phyloP scores from a whole-genome alignment of 805 yeast species.

The Cyberlindnera mrakii region DNA sequence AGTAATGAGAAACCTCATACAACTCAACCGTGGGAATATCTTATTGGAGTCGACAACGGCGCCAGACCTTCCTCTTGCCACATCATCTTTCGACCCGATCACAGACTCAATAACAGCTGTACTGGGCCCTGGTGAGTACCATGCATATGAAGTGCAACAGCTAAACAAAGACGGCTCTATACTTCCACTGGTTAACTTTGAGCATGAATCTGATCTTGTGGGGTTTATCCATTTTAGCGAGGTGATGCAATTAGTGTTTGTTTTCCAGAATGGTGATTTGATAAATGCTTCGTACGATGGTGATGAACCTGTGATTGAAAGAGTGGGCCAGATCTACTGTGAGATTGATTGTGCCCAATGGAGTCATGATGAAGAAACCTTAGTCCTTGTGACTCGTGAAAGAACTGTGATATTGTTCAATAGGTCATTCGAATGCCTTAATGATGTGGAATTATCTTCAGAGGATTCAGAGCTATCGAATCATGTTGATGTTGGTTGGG shows the following conservation, averaged over 20 bases:
- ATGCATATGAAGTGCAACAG: conserved; percentile 70
- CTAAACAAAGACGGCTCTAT: conserved; percentile 58
- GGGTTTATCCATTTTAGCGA: conserved; percentile 69
- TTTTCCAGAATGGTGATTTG: conserved; percentile 74
- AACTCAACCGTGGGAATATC: conserved; percentile 50
- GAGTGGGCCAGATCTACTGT: conserved; percentile 79
- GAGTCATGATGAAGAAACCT: conserved; percentile 89
- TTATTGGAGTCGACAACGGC: conserved; percentile 48
- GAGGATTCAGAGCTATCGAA: conserved; percentile 64
- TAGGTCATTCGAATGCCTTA: conserved; percentile 71
- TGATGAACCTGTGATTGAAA: conserved; percentile 47
- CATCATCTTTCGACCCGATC: conserved; percentile 63
- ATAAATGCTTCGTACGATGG: conserved; percentile 55
- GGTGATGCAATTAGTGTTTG: conserved; percentile 54
- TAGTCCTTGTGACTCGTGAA: conserved; percentile 61
- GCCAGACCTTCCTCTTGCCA: conserved; percentile 55
- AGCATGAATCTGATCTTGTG: conserved; percentile 37
- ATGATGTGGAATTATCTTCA: conserved; percentile 52
- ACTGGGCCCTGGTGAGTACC: conserved; percentile 49
- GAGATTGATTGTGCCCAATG: conserved; percentile 71
- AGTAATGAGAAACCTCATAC: conserved; percentile 44
- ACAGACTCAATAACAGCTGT: conserved; percentile 68
- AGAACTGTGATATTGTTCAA: conserved; percentile 61
- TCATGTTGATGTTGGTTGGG: conserved; percentile 98
- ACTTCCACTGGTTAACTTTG: conserved; percentile 55